Base-by-base conservation (phyloP, 2,329 filamentous ascomycete genomes). In the Pseudophaeomoniella oleicola region DNA sequence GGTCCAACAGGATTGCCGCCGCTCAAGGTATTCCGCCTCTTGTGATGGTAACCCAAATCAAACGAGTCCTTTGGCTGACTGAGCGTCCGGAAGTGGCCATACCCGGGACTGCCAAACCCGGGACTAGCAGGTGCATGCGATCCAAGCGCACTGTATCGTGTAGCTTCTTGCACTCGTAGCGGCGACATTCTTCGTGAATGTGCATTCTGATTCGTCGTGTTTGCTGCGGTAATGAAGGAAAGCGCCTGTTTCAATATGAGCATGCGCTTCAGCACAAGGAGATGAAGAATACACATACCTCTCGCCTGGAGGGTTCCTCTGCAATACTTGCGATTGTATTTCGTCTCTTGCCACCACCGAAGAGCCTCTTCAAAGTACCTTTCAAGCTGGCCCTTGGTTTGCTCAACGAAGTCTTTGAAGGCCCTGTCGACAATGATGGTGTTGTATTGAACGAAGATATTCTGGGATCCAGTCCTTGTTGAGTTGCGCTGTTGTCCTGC, bases 341-440 rank as follows among this genome's bases (percentile, higher is more conserved):
- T 13, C 32, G 32, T 19, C 19, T 34, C 14, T 18, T 32, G 14
- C 58, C 60, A 14, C 56, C 52, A 22, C 53, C 58, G 45, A 62
- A 62, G 32, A 62, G 54, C 44, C 56, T 62, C 35, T 57, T 61
- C 35, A 62, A 38, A 2, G 59, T 58, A 38, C 58, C 62, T 6
- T 53, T 57, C 4, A 56, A 58, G 10, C 59, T n/a, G 22, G 9
- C 22, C n/a, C 22, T 27, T 27, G 6, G 22, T 27, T 27, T 27
- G 22, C 22, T n/a, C 22, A 27, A 27, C 22, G 22, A 27, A 27
- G 22, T 9, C 22, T 27, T 27, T 6, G 22, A 27, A 27, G 22
- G 22, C 22, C 22, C 22, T n/a, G 22, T 27, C 22, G 22, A 27
- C 22, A 27, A n/a, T 6, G 22, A 27, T 27, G 22, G 9, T 27